phyloP scores from a whole-genome alignment of 768 basidiomycete genomes.

The Tephrocybe sp. region DNA sequence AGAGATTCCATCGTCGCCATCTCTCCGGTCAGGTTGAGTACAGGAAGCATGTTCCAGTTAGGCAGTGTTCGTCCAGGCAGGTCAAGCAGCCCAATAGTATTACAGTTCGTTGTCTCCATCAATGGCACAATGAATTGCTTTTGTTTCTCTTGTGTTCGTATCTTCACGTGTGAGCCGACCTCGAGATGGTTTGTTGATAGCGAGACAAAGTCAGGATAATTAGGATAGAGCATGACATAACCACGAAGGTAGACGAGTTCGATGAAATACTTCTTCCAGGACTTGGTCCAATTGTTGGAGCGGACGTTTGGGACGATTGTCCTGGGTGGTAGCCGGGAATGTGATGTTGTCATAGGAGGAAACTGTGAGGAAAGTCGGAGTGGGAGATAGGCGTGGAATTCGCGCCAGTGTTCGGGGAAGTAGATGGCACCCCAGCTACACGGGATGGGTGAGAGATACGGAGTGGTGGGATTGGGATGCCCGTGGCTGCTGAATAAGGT shows the following conservation, averaged over 20 bases:
- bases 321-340: not conserved
- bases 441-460: conserved; percentile 84
- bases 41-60: conserved; percentile 53
- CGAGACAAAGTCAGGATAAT: conserved; percentile 68
- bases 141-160: conserved; percentile 57
- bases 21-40: conserved; percentile 66
- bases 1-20: conserved; percentile 37
- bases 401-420: conserved; percentile 87
- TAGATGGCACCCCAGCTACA: conserved; percentile 93
- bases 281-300: conserved; percentile 77
- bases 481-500: conserved; percentile 46
- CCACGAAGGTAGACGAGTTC: conserved; percentile 81
- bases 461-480: conserved; percentile 48
- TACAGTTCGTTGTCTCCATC: conserved; percentile 37
- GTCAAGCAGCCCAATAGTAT: conserved; percentile 44
- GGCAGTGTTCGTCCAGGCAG: conserved; percentile 59
- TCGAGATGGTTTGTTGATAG: conserved; percentile 92
- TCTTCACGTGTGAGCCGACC: conserved; percentile 76
- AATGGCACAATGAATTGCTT: conserved; percentile 69
- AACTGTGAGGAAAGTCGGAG: conserved; percentile 57
- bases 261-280: conserved; percentile 91
- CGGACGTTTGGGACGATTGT: conserved; percentile 70
- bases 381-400: conserved; percentile 78
- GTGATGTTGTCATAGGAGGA: conserved; percentile 37
- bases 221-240: conserved; percentile 89